Evolutionary conservation across 2,329 filamentous ascomycete genomes (phyloP).

Genomic region (Claviceps sp.): DNA sequence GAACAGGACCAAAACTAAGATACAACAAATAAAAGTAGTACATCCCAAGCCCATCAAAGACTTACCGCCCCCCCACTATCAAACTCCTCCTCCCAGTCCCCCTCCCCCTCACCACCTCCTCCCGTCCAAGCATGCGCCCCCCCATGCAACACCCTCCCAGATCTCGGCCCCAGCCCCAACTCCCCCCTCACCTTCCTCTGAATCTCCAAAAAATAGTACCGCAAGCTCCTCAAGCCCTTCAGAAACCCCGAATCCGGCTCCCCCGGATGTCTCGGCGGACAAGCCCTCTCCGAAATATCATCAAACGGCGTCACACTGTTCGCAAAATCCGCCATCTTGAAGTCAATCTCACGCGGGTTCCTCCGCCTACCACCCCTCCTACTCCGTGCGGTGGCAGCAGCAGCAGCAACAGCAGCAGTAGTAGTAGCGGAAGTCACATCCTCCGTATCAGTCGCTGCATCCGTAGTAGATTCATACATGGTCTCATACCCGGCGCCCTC

Average conservation of each 20-base stretch:
- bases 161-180: no score
- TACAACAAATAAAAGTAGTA: no score
- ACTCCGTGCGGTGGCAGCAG: no score
- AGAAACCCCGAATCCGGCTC: slow-evolving; percentile 83
- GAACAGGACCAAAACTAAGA: no score
- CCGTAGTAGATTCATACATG: slow-evolving; percentile 42
- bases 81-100: no score
- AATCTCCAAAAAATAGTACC: slow-evolving; percentile 76
- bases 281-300: slow-evolving; percentile 45
- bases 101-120: no score
- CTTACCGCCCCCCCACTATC: no score
- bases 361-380: slow-evolving; percentile 17
- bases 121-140: no score
- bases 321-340: slow-evolving; percentile 97
- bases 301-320: slow-evolving; percentile 92
- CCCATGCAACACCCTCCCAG: no score
- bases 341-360: slow-evolving; percentile 56
- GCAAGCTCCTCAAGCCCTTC: slow-evolving; percentile 65
- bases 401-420: no score
- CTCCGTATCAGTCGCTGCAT: slow-evolving; percentile 44
- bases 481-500: slow-evolving; percentile 31
- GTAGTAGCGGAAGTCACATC: slow-evolving; percentile 21
- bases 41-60: no score
- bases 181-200: slow-evolving; percentile 51
- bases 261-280: slow-evolving; percentile 68